Conservation (phyloP, 2,329 filamentous ascomycete genomes). For the Pseudogymnoascus destructans region DNA sequence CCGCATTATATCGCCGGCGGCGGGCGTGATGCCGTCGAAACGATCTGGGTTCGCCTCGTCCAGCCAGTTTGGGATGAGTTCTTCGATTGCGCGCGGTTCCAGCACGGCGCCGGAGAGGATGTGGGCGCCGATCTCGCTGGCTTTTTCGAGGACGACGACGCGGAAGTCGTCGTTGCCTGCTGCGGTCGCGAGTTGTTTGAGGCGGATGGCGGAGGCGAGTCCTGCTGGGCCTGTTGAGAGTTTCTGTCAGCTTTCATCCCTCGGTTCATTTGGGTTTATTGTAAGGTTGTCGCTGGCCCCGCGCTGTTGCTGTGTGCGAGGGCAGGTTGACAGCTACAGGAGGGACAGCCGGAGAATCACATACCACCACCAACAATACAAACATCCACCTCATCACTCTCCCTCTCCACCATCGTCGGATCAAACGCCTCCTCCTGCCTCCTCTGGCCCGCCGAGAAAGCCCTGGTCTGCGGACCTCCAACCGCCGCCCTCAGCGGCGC, state of each 20-base stretch:
- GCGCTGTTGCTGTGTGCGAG: background rate
- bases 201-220: conserved; percentile 78
- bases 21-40: conserved; percentile 79
- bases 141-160: conserved; percentile 86
- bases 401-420: conserved; percentile 59
- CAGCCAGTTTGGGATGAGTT: conserved; percentile 89
- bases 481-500: background rate
- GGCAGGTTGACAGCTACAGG: background rate
- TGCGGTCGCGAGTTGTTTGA: conserved; percentile 92
- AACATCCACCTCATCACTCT: conserved; percentile 88
- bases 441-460: background rate
- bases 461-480: background rate
- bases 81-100: conserved; percentile 74
- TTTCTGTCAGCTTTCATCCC: conserved; percentile 1
- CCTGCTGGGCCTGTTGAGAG: conserved; percentile 60
- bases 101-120: conserved; percentile 94
- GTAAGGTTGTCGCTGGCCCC: background rate
- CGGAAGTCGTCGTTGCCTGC: conserved; percentile 93
- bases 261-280: background rate
- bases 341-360: conserved; percentile 13
- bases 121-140: conserved; percentile 86
- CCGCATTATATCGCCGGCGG: conserved; percentile 75
- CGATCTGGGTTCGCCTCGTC: conserved; percentile 75
- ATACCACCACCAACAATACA: conserved; percentile 84
- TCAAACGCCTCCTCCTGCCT: conserved; percentile 44